phyloP scores from a whole-genome alignment of 176 grass and related monocot species.

The Pharus latifolius region DNA sequence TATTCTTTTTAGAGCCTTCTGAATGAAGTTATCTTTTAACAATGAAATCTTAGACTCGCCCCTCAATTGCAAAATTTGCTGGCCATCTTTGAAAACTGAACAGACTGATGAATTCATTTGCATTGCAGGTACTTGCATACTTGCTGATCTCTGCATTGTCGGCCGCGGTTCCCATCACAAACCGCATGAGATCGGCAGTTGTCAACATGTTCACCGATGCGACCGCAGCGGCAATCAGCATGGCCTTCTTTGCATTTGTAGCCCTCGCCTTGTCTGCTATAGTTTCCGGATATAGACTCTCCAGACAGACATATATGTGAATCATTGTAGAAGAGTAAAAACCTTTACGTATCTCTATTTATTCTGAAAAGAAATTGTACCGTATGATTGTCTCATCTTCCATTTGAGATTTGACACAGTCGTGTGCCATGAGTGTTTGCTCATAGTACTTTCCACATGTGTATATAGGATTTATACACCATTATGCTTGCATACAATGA shows the following conservation, averaged over 20 bases:
- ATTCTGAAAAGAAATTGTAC: neutral
- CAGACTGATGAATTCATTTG: neutral
- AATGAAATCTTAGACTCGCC: neutral
- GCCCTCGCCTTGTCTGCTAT: constrained; percentile 54
- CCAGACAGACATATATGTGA: constrained; percentile 69
- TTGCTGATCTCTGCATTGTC: constrained; percentile 78
- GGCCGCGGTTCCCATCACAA: constrained; percentile 68
- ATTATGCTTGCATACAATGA: neutral
- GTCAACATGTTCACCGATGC: constrained; percentile 69
- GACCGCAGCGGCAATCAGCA: constrained; percentile 63
- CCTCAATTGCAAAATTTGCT: neutral
- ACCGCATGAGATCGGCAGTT: constrained; percentile 68
- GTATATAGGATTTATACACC: constrained; percentile 25
- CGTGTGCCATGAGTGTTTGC: constrained; percentile 3
- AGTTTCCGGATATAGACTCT: constrained; percentile 73
- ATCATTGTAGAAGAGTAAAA: constrained; percentile 16
- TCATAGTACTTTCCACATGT: constrained; percentile 11
- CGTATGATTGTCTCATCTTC: constrained; percentile 7
- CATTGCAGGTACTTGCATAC: constrained; percentile 64
- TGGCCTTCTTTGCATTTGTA: constrained; percentile 80
- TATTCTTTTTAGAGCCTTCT: neutral
- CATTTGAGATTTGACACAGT: neutral
- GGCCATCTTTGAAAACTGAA: neutral
- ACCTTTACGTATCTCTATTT: neutral
- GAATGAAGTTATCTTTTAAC: neutral